phyloP scores from a whole-genome alignment of 306 rosid genomes.

The Abrus pulchellus region DNA sequence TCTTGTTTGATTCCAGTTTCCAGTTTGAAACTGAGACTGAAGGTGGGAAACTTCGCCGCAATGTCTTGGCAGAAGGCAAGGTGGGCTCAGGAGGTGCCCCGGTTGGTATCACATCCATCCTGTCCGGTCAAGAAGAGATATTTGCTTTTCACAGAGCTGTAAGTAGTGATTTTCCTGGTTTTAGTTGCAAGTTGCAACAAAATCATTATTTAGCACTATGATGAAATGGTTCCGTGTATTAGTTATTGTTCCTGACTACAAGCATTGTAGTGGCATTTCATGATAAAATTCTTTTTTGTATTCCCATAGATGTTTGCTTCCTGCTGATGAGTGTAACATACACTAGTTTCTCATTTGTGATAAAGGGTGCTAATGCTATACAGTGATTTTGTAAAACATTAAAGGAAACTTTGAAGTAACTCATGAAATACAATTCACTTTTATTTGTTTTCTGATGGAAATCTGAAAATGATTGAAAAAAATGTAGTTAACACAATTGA shows the following conservation, averaged over 20 bases:
- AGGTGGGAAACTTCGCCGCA: conserved; percentile 79
- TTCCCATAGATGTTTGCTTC: conserved; percentile 35
- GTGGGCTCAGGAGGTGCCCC: conserved; percentile 82
- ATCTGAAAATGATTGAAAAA: not conserved
- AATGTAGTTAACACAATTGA: not conserved
- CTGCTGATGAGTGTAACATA: conserved; percentile 15
- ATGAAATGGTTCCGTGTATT: conserved; percentile 27
- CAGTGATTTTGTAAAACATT: not conserved
- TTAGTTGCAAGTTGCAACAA: conserved; percentile 35
- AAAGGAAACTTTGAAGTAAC: conserved; percentile 33
- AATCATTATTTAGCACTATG: conserved; percentile 28
- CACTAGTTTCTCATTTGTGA: conserved; percentile 1
- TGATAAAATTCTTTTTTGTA: conserved; percentile 7
- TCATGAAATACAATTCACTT: not conserved
- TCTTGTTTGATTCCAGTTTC: conserved; percentile 71
- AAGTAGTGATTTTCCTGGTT: conserved; percentile 54
- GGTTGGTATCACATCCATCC: conserved; percentile 70
- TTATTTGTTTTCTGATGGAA: not conserved
- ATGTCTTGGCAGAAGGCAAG: conserved; percentile 85
- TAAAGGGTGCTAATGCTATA: conserved; percentile 17
- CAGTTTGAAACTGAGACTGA: conserved; percentile 95
- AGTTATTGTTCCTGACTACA: conserved; percentile 36
- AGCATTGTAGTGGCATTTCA: conserved; percentile 15
- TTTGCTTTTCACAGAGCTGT: conserved; percentile 97
- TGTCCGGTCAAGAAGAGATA: conserved; percentile 95